Evolutionary conservation across 1,284 basidiomycete genomes (phyloP).

Genomic region (Leccinum laetum): DNA sequence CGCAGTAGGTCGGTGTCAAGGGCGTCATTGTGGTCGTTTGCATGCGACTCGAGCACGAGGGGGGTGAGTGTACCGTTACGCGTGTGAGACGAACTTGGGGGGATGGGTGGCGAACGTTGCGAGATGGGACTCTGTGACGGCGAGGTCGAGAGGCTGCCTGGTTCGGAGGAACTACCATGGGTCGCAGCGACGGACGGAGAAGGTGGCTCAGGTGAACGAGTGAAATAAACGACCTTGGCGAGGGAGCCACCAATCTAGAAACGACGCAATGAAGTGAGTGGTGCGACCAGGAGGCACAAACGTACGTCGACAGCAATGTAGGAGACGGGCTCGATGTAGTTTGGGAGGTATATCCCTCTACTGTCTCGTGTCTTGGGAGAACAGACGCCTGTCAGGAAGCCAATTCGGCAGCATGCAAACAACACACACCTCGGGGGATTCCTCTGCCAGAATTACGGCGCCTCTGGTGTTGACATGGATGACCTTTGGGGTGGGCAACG

Average conservation of each 20-base stretch:
- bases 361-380: constrained; percentile 80
- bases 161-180: constrained; percentile 46
- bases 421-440: constrained; percentile 82
- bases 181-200: constrained; percentile 67
- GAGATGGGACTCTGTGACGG: constrained; percentile 38
- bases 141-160: constrained; percentile 49
- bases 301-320: constrained; percentile 95
- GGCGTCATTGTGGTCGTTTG: constrained; percentile 31
- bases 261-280: constrained; percentile 3
- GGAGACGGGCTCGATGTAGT: constrained; percentile 95
- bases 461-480: constrained; percentile 88
- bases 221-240: constrained; percentile 99
- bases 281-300: constrained; percentile 21
- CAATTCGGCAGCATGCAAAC: constrained; percentile 2
- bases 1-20: constrained; percentile 55
- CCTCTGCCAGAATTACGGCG: constrained; percentile 87
- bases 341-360: constrained; percentile 93
- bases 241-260: constrained; percentile 92
- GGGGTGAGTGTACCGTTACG: constrained; percentile 82
- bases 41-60: constrained; percentile 58
- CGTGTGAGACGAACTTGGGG: constrained; percentile 37
- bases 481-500: constrained; percentile 68
- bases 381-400: constrained; percentile 1
- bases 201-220: constrained; percentile 78
- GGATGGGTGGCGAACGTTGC: constrained; percentile 38